Conservation (phyloP, 257 asterid species). For the Solanum rostratum region DNA sequence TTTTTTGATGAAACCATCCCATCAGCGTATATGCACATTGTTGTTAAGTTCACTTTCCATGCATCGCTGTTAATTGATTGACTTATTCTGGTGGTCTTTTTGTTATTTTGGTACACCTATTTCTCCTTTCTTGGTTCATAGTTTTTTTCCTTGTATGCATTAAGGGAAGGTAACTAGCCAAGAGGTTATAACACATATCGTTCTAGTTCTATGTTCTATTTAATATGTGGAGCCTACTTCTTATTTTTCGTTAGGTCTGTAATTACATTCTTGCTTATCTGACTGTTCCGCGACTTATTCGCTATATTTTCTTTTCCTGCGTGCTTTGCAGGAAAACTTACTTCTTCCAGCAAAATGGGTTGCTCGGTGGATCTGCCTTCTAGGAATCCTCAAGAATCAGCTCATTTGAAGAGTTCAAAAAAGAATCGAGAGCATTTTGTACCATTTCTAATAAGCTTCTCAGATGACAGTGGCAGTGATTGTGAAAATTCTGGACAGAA, state of each 20-base stretch:
- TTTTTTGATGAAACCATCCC: not conserved
- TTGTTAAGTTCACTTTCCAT: not conserved
- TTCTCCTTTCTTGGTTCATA: not conserved
- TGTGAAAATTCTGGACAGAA: constrained; percentile 18
- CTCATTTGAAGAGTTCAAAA: constrained; percentile 14
- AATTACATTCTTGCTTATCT: not conserved
- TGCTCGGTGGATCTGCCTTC: constrained; percentile 10
- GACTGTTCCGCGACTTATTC: not conserved
- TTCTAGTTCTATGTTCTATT: not conserved
- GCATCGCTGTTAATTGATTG: not conserved
- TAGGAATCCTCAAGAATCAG: constrained; percentile 10
- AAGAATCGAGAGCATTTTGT: constrained; percentile 31
- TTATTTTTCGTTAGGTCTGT: not conserved
- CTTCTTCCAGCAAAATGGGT: constrained; percentile 7
- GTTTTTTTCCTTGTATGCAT: not conserved
- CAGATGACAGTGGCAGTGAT: constrained; percentile 40
- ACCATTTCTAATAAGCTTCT: constrained; percentile 42
- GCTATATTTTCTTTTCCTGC: not conserved
- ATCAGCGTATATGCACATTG: not conserved
- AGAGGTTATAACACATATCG: not conserved
- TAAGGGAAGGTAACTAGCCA: not conserved
- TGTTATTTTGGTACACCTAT: not conserved
- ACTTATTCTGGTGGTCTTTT: not conserved
- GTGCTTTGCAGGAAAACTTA: constrained; percentile 3
- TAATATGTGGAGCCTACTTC: not conserved